Conservation (phyloP, 192 early-diverging fungal genomes). For the Mortierella alpina region DNA sequence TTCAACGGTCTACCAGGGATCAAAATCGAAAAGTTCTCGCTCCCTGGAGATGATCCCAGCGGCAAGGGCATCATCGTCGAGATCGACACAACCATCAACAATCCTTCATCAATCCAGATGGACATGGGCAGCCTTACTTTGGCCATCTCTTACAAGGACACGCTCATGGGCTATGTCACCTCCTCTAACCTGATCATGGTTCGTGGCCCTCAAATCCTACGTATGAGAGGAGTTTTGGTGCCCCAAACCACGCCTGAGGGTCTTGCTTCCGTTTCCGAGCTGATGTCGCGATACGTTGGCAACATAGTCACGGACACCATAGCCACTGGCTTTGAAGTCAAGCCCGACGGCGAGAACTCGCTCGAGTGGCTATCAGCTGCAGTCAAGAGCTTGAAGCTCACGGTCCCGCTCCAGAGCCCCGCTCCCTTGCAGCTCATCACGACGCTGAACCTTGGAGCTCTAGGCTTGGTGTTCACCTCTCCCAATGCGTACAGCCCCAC, state of each 20-base stretch:
- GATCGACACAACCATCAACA: conserved; percentile 58
- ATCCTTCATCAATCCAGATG: conserved; percentile 63
- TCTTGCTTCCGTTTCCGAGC: conserved; percentile 48
- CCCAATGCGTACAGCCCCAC: conserved; percentile 54
- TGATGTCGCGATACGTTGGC: conserved; percentile 63
- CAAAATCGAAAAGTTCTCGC: conserved; percentile 58
- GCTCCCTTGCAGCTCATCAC: conserved; percentile 58
- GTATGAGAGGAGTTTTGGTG: conserved; percentile 59
- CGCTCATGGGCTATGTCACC: conserved; percentile 57
- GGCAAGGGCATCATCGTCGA: conserved; percentile 65
- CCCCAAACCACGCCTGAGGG: conserved; percentile 56
- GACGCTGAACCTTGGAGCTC: conserved; percentile 57
- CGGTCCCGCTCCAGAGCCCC: conserved; percentile 50
- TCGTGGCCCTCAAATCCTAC: conserved; percentile 54
- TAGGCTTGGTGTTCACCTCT: conserved; percentile 55
- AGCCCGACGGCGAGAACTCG: conserved; percentile 54
- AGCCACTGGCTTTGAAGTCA: conserved; percentile 57
- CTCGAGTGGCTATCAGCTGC: conserved; percentile 50
- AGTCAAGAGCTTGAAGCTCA: conserved; percentile 50
- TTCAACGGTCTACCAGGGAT: conserved; percentile 64
- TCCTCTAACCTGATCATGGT: conserved; percentile 52
- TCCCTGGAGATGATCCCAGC: conserved; percentile 62
- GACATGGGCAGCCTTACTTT: conserved; percentile 62
- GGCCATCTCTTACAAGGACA: conserved; percentile 56
- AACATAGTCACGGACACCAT: conserved; percentile 48